A percentile compares a stretch with the other conserved stretches of the same genome.
Conservation (phyloP, 495 filamentous ascomycete species). For the Annulohypoxylon nitens region DNA sequence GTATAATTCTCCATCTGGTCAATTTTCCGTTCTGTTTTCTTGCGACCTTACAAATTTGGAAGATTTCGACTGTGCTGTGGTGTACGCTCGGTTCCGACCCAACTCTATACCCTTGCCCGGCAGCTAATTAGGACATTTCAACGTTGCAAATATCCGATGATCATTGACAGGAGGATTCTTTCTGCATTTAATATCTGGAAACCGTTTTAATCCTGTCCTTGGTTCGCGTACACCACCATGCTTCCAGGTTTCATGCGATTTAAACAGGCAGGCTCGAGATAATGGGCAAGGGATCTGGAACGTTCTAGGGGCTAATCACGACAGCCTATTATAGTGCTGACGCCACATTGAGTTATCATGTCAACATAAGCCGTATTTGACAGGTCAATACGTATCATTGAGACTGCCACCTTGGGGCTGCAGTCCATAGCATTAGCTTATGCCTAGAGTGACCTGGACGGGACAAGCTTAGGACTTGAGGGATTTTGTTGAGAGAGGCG, state of each 20-base stretch:
- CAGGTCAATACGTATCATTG: neutral
- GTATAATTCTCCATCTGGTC: neutral
- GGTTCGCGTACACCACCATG: neutral
- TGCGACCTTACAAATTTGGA: slow-evolving; percentile 8
- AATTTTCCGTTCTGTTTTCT: neutral
- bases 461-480: neutral
- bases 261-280: neutral
- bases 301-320: neutral
- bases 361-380: neutral
- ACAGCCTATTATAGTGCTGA: neutral
- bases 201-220: neutral
- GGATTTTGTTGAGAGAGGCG: slow-evolving; percentile 3
- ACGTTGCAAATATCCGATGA: neutral
- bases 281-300: neutral
- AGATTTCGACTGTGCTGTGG: neutral
- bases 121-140: neutral
- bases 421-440: neutral
- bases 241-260: neutral
- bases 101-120: neutral
- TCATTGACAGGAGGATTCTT: neutral
- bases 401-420: neutral
- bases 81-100: neutral
- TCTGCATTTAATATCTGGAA: neutral
- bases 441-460: neutral
- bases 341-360: neutral